These are phyloP conservation scores for Mucuna pruriens DNA, from an alignment of 306 rosid species.

Conservation along the genomic window DNA sequence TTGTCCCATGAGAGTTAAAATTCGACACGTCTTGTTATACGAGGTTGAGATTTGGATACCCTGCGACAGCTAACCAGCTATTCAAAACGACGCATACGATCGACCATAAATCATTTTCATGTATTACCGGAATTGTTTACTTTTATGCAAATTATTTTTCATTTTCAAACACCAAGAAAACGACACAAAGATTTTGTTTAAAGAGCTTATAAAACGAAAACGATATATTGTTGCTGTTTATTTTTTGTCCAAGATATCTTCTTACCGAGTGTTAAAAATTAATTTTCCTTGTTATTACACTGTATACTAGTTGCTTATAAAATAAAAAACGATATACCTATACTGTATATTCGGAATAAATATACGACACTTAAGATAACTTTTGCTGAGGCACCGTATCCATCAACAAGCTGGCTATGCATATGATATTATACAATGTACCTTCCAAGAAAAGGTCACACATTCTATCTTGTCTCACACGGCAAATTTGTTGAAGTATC, in stretches of 20 bases:
- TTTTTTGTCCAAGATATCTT: too few relatives aligned
- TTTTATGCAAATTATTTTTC: background rate
- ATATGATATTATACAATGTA: background rate
- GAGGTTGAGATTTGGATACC: background rate
- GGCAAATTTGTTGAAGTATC: background rate
- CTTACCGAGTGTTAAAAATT: too few relatives aligned
- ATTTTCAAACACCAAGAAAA: slow-evolving; percentile 17
- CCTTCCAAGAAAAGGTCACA: background rate
- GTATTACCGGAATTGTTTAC: too few relatives aligned
- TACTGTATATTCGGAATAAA: too few relatives aligned
- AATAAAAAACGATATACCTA: background rate
- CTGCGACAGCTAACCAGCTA: background rate
- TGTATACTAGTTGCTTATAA: too few relatives aligned
- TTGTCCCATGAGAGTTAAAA: too few relatives aligned
- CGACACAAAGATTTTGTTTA: background rate
- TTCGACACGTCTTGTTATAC: background rate
- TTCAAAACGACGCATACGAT: background rate
- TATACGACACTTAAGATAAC: too few relatives aligned
- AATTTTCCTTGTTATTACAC: too few relatives aligned
- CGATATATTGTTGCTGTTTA: too few relatives aligned
- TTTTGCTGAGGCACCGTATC: too few relatives aligned
- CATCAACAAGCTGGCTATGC: background rate
- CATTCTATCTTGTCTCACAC: background rate
- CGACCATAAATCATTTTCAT: too few relatives aligned
- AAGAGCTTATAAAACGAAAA: background rate